phyloP scores from a whole-genome alignment of 208 protist genomes.

The Acanthamoeba triangularis region DNA sequence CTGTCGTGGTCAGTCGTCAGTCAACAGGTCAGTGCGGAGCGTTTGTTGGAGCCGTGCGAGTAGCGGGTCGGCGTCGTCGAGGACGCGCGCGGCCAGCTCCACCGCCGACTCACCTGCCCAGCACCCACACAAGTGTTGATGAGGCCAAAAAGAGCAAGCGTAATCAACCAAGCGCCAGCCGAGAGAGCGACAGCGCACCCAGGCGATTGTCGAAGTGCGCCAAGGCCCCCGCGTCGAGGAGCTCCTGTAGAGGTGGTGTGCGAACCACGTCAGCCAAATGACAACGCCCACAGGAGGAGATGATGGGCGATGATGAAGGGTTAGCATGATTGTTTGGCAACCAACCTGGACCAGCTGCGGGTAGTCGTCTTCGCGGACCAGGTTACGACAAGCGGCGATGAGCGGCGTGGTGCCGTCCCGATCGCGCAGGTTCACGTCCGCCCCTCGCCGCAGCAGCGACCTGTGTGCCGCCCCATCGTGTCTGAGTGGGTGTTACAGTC shows the following conservation, averaged over 20 bases:
- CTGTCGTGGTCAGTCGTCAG: background rate
- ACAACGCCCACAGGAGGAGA: too few species aligned
- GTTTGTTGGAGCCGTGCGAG: background rate
- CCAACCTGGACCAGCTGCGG: background rate
- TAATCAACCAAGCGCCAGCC: background rate
- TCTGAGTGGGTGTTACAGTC: too few species aligned
- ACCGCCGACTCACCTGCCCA: background rate
- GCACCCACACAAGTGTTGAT: background rate
- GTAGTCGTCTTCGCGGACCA: background rate
- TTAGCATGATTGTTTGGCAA: too few species aligned
- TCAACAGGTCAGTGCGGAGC: background rate
- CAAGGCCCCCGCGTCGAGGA: background rate
- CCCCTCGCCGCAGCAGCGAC: background rate
- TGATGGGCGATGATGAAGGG: too few species aligned
- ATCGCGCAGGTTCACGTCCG: slow-evolving; percentile 1
- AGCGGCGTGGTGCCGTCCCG: background rate
- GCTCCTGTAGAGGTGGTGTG: background rate
- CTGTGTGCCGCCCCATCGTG: too few species aligned
- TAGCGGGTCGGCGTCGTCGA: background rate
- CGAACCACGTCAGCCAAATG: background rate
- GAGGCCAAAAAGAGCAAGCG: background rate
- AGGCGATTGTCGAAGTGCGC: background rate
- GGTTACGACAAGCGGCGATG: background rate
- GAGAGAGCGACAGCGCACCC: background rate
- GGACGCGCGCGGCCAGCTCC: background rate